Evolutionary conservation across 2,329 filamentous ascomycete genomes (phyloP), one percentile per base, ranked within the genome.

Genomic region (Teratosphaeria pseudoeucalypti): DNA sequence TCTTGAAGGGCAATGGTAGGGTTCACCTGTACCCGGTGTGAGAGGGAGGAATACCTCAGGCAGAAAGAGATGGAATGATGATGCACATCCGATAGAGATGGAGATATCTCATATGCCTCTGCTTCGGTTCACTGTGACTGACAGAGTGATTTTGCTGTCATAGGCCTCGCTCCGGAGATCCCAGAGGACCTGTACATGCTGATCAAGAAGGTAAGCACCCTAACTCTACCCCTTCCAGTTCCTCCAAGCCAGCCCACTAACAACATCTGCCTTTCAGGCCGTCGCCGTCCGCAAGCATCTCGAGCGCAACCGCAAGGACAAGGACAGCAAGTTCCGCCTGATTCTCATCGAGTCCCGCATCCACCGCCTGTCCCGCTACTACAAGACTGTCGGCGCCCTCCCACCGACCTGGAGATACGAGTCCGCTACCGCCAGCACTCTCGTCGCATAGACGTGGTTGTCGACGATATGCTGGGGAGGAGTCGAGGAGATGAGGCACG

Each of bases 271-370:
- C 23, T 23, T 54, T 37, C 64, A 94, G 91, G 92, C 92, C 73
- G 92, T 96, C 73, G 88, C 92, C 77, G 94, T 99, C 83, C 92
- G 94, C 83, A 99, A 99, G 90, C 95, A 99, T 83, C 90, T 99
- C 71, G 91, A 96, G 87, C 90, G 90, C 82, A 99, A 99, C 88
- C 92, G 94, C 82, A 99, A 99, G 87, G 94, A 99, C 86, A 95
- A 91, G 85, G 94, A 99, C 85, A 90, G 88, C 85, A 99, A 99
- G 86, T 99, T 99, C 90, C 92, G 94, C 77, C 90, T 99, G 70
- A 99, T 99, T 92, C 89, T 99, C 73, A 95, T 99, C 82, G 94
- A 99, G 86, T 97, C 94, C 78, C 90, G 95, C 82, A 97, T 99
- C 81, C 94, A 99, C 89, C 92, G 94, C 83, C 89, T 99, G 71